Evolutionary conservation across 2,329 filamentous ascomycete species (phyloP), one percentile per base, ranked within the genome.

Genomic region (Fusarium concolor): DNA sequence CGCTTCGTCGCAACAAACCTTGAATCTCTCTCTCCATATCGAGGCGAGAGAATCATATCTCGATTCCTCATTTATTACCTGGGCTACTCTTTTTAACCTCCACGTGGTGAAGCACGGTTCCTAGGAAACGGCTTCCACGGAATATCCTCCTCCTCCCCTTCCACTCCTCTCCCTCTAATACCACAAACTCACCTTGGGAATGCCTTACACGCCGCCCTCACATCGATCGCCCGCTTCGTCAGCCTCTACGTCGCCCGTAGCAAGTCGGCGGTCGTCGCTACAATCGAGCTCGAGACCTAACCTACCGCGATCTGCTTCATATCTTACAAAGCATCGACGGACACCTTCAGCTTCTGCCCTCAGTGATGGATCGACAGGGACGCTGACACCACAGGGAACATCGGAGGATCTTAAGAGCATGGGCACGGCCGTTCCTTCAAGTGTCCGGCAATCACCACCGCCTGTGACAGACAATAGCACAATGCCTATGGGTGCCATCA

Each of bases 131-230:
- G 70, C 71, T 71, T 72, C 64, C 71, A 59, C 68, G 65, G 65
- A 67, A 52, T 57, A 73, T 65, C 71, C 45, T 56, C 28, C 22
- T 56, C 58, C 37, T 35, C 62, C 45, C 51, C 52, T 17, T 33
- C 55, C 35, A 31, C 33, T 41, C 53, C 46, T 50, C 50, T 47
- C 58, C 44, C 47, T 56, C 53, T 46, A 57, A 60, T 54, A 51
- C 43, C 54, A 57, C 37, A 58, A 56, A 62, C 70, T 74, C 70
- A 70, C 64, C 63, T 74, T 78, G 78, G 83, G 86, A 83, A 96
- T 96, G 92, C 92, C 92, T 88, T 96, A 96, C 84, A 96, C 92
- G 80, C 92, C 92, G 64, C 92, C 92, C 67, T 88, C 90, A 74
- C 87, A 87, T 76, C 82, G 85, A 76, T 90, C 88, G 64, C 87